phyloP scores from a whole-genome alignment of 1,284 basidiomycete species.

The Cryptococcus wingfieldii region DNA sequence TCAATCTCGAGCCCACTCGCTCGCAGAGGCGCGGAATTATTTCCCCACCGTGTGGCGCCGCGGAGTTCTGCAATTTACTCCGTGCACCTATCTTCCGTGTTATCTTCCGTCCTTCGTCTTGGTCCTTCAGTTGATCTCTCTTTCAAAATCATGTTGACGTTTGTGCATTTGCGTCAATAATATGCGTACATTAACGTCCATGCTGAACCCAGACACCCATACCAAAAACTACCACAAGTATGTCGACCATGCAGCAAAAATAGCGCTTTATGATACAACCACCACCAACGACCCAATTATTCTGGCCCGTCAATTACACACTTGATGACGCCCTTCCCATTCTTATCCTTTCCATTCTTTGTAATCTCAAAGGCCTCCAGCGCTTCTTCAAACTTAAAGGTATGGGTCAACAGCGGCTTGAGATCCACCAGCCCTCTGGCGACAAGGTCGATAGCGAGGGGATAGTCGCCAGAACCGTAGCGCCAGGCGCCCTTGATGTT shows the following conservation, averaged over 20 bases:
- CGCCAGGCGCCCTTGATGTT: slow-evolving; percentile 46
- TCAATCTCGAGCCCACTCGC: too few species aligned
- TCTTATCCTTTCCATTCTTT: slow-evolving; percentile 65
- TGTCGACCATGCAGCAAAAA: background rate
- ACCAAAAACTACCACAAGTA: background rate
- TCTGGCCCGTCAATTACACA: slow-evolving; percentile 47
- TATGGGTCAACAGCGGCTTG: slow-evolving; percentile 55
- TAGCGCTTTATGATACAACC: background rate
- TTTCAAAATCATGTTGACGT: too few species aligned
- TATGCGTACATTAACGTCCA: background rate
- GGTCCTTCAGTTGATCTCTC: too few species aligned
- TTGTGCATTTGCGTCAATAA: too few species aligned
- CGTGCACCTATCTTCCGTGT: too few species aligned
- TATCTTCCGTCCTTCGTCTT: too few species aligned
- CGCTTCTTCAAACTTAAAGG: slow-evolving; percentile 57
- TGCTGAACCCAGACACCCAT: background rate
- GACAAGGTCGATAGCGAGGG: slow-evolving; percentile 56
- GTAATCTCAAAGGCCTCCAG: slow-evolving; percentile 57
- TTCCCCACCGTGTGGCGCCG: too few species aligned
- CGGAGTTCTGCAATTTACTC: too few species aligned
- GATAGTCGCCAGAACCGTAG: slow-evolving; percentile 44
- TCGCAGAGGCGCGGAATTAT: too few species aligned
- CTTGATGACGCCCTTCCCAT: slow-evolving; percentile 53
- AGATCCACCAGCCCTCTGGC: slow-evolving; percentile 55
- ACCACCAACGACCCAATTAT: slow-evolving; percentile 7